A percentile compares a stretch with the other conserved stretches of the same genome.
Evolutionary conservation across 2,329 filamentous ascomycete species (phyloP).

Genomic region (Botryotinia globosa): DNA sequence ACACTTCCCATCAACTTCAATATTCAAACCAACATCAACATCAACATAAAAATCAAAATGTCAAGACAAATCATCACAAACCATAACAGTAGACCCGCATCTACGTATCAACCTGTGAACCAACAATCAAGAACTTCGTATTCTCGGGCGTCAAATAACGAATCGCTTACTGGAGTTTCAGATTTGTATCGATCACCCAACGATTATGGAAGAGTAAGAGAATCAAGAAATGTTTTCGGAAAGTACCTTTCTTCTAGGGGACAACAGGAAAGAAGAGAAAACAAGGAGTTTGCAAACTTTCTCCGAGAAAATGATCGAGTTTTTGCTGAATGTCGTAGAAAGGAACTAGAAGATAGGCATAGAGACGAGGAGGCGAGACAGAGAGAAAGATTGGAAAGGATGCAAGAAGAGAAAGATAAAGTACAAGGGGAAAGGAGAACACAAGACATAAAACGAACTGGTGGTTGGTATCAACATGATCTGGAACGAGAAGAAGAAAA

Average conservation of each 20-base stretch:
- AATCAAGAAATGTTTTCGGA: not conserved
- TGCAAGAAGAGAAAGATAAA: not conserved
- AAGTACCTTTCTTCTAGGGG: not conserved
- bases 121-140: not conserved
- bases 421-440: not conserved
- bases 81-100: not conserved
- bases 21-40: not conserved
- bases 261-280: not conserved
- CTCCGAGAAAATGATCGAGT: fast-evolving
- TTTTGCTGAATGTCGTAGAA: not conserved
- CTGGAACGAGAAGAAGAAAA: not conserved
- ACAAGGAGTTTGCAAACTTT: not conserved
- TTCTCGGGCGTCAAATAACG: not conserved
- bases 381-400: not conserved
- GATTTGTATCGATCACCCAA: not conserved
- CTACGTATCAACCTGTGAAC: not conserved
- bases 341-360: not conserved
- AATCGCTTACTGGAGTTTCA: not conserved
- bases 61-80: not conserved
- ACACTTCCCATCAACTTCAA: not conserved
- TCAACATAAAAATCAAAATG: not conserved
- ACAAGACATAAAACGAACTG: not conserved
- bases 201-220: not conserved
- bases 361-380: not conserved
- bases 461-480: not conserved